Base-by-base conservation (phyloP, 2,329 filamentous ascomycete genomes). In the Leptosphaerulina australis region DNA sequence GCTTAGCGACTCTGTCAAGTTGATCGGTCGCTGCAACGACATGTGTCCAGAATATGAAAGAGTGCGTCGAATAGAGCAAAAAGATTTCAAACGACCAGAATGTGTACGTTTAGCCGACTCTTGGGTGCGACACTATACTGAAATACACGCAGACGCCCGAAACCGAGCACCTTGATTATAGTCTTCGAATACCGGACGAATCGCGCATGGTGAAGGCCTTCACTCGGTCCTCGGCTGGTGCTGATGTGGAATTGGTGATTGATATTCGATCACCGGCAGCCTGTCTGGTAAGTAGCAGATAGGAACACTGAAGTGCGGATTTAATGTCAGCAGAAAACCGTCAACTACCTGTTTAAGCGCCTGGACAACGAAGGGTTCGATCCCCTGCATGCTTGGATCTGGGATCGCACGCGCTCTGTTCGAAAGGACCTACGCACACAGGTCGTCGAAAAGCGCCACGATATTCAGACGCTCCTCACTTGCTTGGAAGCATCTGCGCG, bases 21-120 rank as follows among this genome's bases (percentile, higher is more conserved):
- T 81, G 0, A 79, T 83, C 4, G 84, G 83, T 40, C 83, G 79
- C 40, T 87, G 84, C 68, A 78, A 77, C 29, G 80, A 82, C 56
- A 86, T 87, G 83, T 87, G 84, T 63, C 81, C 84, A 2, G 82
- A 86, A 55, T 85, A 77, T 50, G 84, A 87, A 71, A 73, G 84
- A 33, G 79, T 85, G 33, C 79, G 85, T 58, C 78, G 84, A 29
- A 83, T 85, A 38, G 78, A 82, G 34, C 81, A 85, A 63, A 81
- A 83, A 40, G 83, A 85, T 70, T 80, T 85, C 20, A 83, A 83
- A 70, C 76, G 76, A 46, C 78, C 79, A 53, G 84, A 87, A 77
- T 82, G 79, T 74, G 82, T 84, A 70, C 38, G 72, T 57, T 25
- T 9, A 17, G 11, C 31, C 18, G 5, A 1, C 3, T 10, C 8